Conservation (phyloP, 495 filamentous ascomycete species). For the Penicillium tannophilum region DNA sequence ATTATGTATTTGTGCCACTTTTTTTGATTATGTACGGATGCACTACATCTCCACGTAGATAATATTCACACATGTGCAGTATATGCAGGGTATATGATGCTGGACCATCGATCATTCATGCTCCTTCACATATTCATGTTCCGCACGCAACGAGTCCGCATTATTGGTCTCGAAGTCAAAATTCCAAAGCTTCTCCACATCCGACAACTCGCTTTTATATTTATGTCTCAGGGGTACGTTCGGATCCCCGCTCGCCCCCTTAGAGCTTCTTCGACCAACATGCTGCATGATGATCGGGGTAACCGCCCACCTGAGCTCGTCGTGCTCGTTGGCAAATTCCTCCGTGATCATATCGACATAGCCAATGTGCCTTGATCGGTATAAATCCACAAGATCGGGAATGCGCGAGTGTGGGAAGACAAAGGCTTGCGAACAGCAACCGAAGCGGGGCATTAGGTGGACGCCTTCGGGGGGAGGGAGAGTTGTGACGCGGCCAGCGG, state of each 20-base stretch:
- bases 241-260: slow-evolving; percentile 17
- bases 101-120: no score
- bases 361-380: slow-evolving; percentile 16
- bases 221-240: not conserved
- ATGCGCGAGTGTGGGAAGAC: slow-evolving; percentile 41
- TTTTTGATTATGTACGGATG: no score
- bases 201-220: slow-evolving; percentile 8
- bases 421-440: slow-evolving; percentile 51
- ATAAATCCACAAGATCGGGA: slow-evolving; percentile 27
- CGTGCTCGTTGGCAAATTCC: slow-evolving; percentile 39
- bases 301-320: slow-evolving; percentile 48
- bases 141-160: no score
- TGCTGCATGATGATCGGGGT: slow-evolving; percentile 56
- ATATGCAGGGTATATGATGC: no score
- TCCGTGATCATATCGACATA: slow-evolving; percentile 52
- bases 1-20: no score
- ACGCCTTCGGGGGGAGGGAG: slow-evolving; percentile 40
- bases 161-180: slow-evolving; percentile 39
- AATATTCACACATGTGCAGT: no score
- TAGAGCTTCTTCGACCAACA: slow-evolving; percentile 44
- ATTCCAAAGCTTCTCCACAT: slow-evolving; percentile 41
- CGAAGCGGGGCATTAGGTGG: slow-evolving; percentile 51
- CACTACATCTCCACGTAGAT: no score
- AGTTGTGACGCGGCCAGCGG: slow-evolving; percentile 39
- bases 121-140: no score